These are phyloP conservation scores for Arxiozyma telluris DNA, from an alignment of 1,139 yeast species.

Conservation along the genomic window DNA sequence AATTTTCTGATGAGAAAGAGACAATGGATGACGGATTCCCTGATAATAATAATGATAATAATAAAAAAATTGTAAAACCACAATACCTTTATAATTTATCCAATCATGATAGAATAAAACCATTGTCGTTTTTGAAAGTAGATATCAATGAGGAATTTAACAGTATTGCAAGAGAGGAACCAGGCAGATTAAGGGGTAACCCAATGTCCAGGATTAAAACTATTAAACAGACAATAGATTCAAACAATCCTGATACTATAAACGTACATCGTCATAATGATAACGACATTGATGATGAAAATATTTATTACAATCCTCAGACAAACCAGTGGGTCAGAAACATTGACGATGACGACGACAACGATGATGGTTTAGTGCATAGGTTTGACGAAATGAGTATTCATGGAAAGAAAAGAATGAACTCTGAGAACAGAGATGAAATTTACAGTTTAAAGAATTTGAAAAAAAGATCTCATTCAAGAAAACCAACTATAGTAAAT, in stretches of 20 bases:
- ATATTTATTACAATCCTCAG: constrained; percentile 45
- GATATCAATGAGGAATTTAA: not conserved
- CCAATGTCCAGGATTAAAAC: constrained; percentile 22
- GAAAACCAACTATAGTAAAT: constrained; percentile 31
- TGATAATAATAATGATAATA: constrained; percentile 22
- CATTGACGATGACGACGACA: constrained; percentile 22
- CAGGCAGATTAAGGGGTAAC: constrained; percentile 1
- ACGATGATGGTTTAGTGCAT: constrained; percentile 40
- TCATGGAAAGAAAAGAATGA: constrained; percentile 15
- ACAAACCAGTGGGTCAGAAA: constrained; percentile 48
- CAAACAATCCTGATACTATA: constrained; percentile 20
- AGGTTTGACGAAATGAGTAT: constrained; percentile 34
- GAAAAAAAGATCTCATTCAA: constrained; percentile 7
- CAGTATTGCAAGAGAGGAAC: not conserved
- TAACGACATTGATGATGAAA: constrained; percentile 23
- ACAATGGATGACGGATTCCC: constrained; percentile 20
- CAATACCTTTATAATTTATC: not conserved
- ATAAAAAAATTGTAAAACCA: not conserved
- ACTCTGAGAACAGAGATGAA: not conserved
- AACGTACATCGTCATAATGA: constrained; percentile 7
- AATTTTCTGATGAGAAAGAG: constrained; percentile 39
- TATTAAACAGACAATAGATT: constrained; percentile 30
- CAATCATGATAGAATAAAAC: constrained; percentile 2
- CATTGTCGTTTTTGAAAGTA: constrained; percentile 2
- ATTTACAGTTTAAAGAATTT: constrained; percentile 3